These are phyloP conservation scores for Trichothecium roseum DNA, from an alignment of 2,329 filamentous ascomycete species.

Conservation along the genomic window DNA sequence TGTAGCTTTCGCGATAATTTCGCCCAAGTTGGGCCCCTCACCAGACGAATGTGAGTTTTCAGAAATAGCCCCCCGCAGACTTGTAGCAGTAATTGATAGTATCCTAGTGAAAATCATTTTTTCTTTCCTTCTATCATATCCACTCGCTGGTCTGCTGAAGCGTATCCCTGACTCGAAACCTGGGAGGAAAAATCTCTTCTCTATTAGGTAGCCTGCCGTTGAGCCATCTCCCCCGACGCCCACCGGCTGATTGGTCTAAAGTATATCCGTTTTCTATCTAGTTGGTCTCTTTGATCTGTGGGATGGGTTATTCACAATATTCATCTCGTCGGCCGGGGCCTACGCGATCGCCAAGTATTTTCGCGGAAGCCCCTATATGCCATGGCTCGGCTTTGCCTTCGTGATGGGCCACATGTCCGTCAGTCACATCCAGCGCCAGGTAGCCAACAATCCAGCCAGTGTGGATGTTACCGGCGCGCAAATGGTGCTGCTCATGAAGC, in stretches of 20 bases:
- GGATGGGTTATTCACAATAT: slow-evolving; percentile 68
- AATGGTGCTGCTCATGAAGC: slow-evolving; percentile 98
- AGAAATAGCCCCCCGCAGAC: neutral
- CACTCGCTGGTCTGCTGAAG: slow-evolving; percentile 79
- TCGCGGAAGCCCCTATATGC: slow-evolving; percentile 79
- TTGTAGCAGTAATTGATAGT: neutral
- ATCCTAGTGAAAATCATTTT: slow-evolving; percentile 81
- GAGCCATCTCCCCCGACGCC: neutral
- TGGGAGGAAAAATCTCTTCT: slow-evolving; percentile 79
- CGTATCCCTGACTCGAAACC: slow-evolving; percentile 79
- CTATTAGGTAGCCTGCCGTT: slow-evolving; percentile 48
- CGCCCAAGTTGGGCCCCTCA: slow-evolving; percentile 20
- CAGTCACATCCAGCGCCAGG: slow-evolving; percentile 77
- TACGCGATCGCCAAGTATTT: slow-evolving; percentile 79
- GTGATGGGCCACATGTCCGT: slow-evolving; percentile 93
- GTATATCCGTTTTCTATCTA: slow-evolving; percentile 79
- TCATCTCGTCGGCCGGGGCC: slow-evolving; percentile 67
- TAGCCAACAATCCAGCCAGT: slow-evolving; percentile 49
- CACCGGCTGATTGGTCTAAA: slow-evolving; percentile 18
- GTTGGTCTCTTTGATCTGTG: slow-evolving; percentile 90
- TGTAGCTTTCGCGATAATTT: slow-evolving; percentile 23
- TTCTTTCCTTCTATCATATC: slow-evolving; percentile 86
- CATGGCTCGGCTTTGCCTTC: slow-evolving; percentile 90
- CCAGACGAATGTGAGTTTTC: slow-evolving; percentile 24
- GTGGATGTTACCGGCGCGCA: slow-evolving; percentile 92